Evolutionary conservation across 257 asterid genomes (phyloP), one percentile per base, ranked within the genome.

Genomic region (Oldenlandia corymbosa): DNA sequence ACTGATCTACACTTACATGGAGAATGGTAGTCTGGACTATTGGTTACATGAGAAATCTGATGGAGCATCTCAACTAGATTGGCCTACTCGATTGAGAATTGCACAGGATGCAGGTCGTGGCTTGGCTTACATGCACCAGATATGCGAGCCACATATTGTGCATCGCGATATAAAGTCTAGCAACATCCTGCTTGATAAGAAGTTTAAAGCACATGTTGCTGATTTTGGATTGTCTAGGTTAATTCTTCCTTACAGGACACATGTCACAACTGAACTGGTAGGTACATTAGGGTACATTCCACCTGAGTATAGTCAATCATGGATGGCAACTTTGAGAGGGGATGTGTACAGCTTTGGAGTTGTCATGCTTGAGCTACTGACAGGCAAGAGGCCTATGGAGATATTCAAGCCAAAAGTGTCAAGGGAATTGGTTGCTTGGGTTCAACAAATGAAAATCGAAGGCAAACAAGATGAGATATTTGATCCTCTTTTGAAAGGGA

Each of bases 281-380:
- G 99, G 99, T 32, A 92, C 99, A 42, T 79, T 89, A 5, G 99
- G 99, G 23, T 92, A 92, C 80, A 92, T 92, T 30, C 99, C 99
- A 28, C 99, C 99, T 1, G 99, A 92, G 71, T 92, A 92, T 75
- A 90, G 95, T 73, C 99, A 92, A 64, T 79, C 99, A 7, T 89
- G 95, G 99, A 79, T 87, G 72, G 96, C 99, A 58, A 92, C 96
- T 30, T 79, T 92, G 54, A 79, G 99, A 78, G 99, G 99, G 62
- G 99, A 92, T 70, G 66, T 92, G 52, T 92, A 89, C 71, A 92
- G 99, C 66, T 87, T 92, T 52, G 99, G 99, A 51, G 95, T 92
- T 32, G 96, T 92, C 39, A 67, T 92, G 88, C 93, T 92, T 18
- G 99, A 92, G 58, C 78, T 92, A 26, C 72, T 92, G 66, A 85